Evolutionary conservation across 345 rosid genomes (phyloP), one percentile per base, ranked within the genome.

Genomic region (Arabidopsis thaliana): DNA sequence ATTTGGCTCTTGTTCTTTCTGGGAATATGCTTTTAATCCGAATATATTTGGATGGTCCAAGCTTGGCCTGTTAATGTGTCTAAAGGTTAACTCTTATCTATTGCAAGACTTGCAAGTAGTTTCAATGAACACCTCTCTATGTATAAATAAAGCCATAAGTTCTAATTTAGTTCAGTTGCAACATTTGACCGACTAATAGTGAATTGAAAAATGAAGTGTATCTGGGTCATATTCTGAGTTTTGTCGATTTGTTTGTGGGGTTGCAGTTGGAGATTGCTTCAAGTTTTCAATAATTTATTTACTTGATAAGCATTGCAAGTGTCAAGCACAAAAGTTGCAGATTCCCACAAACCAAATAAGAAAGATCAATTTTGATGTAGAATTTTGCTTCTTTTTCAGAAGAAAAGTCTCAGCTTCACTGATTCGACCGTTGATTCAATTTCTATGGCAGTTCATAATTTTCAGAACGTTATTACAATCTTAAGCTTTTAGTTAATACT

Each of bases 11-110:
- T 14, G 28, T 28, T 16, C 16, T n/a, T 55, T 53, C 16, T 68
- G 25, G 37, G 8, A 13, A 38, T 38, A 16, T 16, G 50, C 45
- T 59, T 59, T 48, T 51, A 32, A 72, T 52, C 6, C 49, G 10
- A 61, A 38, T 51, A 20, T 16, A 16, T 72, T 40, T 62, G 5
- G 40, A 34, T 28, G 23, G 65, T 44, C 65, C 44, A 57, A 20
- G 36, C 74, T 22, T 45, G 22, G 25, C 56, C 9, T 44, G 38
- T 69, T 16, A 28, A 68, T 32, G 42, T 46, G 44, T 25, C 6
- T 6, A 2, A 36, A 12, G 12, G 28, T 34, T 0, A 49, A 49
- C 32, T 66, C 60, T 37, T 37, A 24, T 5, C n/a, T 10, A 38
- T 13, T 25, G 37, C 36, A 64, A 66, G n/a, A 5, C 33, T 52